Evolutionary conservation across 164 flowering plant genomes (phyloP).

Genomic region (Umbellularia californica): DNA sequence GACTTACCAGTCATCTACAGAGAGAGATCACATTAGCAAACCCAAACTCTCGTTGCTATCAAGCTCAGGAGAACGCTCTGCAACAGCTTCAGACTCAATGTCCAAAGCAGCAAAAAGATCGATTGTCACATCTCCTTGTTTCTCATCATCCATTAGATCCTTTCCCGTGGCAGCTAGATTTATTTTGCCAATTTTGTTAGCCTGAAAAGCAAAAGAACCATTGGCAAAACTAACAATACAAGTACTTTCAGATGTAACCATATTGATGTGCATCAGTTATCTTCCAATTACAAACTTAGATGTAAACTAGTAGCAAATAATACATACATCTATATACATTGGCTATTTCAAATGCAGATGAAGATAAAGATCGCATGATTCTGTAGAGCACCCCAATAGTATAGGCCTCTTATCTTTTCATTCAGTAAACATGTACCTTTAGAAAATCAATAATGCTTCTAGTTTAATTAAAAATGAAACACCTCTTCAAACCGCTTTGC

Average conservation of each 20-base stretch:
- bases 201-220: constrained; percentile 37
- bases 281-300: too few relatives aligned
- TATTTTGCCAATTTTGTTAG: constrained; percentile 96
- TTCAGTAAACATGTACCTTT: not conserved
- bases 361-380: too few relatives aligned
- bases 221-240: not conserved
- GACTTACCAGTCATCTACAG: constrained; percentile 90
- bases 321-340: too few relatives aligned
- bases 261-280: not conserved
- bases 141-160: constrained; percentile 99
- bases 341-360: too few relatives aligned
- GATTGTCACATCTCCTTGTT: constrained; percentile 87
- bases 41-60: constrained; percentile 82
- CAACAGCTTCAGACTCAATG: constrained; percentile 79
- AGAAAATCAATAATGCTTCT: not conserved
- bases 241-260: not conserved
- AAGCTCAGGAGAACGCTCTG: constrained; percentile 69
- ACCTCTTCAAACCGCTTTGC: constrained; percentile 93
- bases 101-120: constrained; percentile 93
- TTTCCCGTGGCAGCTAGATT: constrained; percentile 99
- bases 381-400: too few relatives aligned
- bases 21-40: constrained; percentile 81
- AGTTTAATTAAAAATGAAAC: constrained; percentile 1
- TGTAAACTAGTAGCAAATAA: too few relatives aligned
- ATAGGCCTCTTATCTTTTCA: not conserved